These are phyloP conservation scores for Penicillium sp. DNA, from an alignment of 2,329 filamentous ascomycete species.

Conservation along the genomic window DNA sequence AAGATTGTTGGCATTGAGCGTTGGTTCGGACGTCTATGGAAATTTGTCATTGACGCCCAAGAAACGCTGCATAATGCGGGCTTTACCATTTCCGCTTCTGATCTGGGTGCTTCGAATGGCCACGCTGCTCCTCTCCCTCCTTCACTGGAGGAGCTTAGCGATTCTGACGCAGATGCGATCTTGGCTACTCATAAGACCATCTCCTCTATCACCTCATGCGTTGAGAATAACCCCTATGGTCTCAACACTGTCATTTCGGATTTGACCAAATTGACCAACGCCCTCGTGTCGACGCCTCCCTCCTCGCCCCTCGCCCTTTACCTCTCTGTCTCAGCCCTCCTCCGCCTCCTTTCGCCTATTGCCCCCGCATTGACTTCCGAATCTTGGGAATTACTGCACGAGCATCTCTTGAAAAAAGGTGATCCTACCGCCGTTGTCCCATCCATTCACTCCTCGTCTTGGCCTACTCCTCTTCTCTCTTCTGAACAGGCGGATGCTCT, in stretches of 20 bases:
- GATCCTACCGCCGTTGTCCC: constrained; percentile 19
- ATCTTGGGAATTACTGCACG: constrained; percentile 68
- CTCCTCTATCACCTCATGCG: constrained; percentile 67
- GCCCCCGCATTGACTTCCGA: constrained; percentile 81
- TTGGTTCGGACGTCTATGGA: constrained; percentile 73
- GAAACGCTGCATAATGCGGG: constrained; percentile 28
- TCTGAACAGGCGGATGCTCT: constrained; percentile 45
- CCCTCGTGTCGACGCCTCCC: constrained; percentile 54
- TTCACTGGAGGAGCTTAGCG: constrained; percentile 36
- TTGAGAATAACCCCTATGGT: constrained; percentile 71
- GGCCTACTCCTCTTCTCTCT: constrained; percentile 58
- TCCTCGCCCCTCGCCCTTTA: constrained; percentile 46
- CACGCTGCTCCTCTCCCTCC: constrained; percentile 32
- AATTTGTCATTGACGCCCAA: constrained; percentile 54
- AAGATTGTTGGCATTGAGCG: constrained; percentile 81
- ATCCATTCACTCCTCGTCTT: constrained; percentile 55
- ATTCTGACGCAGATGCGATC: constrained; percentile 58
- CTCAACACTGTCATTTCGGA: constrained; percentile 85
- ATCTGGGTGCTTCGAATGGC: constrained; percentile 20
- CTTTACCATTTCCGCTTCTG: constrained; percentile 25
- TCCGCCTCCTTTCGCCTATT: constrained; percentile 78
- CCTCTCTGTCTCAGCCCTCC: constrained; percentile 58
- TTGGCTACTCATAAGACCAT: constrained; percentile 71
- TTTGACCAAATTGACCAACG: constrained; percentile 79
- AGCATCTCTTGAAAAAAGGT: constrained; percentile 20